Base-by-base conservation (phyloP, 345 rosid genomes). In the Boechera divaricarpa region DNA sequence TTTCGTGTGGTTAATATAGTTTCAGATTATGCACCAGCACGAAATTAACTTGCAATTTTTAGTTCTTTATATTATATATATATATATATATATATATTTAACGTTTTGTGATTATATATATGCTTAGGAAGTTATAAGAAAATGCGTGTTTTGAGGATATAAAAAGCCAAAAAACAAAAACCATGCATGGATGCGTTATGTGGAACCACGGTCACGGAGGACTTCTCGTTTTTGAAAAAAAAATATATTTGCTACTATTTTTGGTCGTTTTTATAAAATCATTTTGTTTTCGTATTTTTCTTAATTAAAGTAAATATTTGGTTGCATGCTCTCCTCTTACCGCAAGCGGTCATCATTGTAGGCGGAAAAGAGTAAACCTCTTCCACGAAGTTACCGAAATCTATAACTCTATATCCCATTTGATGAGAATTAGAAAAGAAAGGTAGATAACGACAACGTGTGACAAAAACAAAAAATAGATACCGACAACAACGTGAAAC, bases 321-420 rank as follows among this genome's bases (percentile, higher is more conserved):
- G 67, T 61, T n/a, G 76, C 52, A 47, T 47, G 10, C 10, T 24
- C 48, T 72, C 35, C 26, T 33, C 36, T 48, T 26, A 26, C 28
- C 28, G 1, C 31, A 47, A 60, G 67, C 1, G 59, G 75, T 60
- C 75, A 24, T 61, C 13, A n/a, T n/a, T 35, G 41, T 60, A 10
- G 68, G 59, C 68, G 68, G 41, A 26, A n/a, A 36, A n/a, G 60
- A 36, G 42, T 55, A 29, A 72, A 60, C 76, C 58, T 72, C 29
- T 28, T 26, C 3, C 39, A 41, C 11, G 28, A 60, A 35, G 59
- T 72, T 60, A 21, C 16, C 3, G 10, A 28, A 48, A 49, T 60
- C 21, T 33, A 12, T 5, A 21, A 21, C 24, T 60, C 21, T 33
- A 28, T 38, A 38, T 38, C 26, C 41, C 5, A 4, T 11, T n/a